Evolutionary conservation across 148 eudicot genomes (phyloP).

Genomic region (Euryodendron excelsum): DNA sequence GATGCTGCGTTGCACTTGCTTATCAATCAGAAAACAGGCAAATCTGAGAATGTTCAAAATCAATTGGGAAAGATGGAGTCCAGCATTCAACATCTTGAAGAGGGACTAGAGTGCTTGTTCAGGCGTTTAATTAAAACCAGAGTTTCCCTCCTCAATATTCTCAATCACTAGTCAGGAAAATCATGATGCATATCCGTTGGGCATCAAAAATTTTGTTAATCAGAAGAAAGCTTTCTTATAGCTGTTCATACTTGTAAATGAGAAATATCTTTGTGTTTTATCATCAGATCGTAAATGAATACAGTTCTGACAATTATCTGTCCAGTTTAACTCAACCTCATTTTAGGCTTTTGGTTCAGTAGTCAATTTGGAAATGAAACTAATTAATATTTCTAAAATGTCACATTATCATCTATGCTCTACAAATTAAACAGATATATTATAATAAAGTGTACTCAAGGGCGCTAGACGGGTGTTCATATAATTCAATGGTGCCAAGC

Average conservation of each 20-base stretch:
- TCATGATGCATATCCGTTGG: too few relatives aligned
- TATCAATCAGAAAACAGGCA: neutral
- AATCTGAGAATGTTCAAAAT: slow-evolving; percentile 10
- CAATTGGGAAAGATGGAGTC: slow-evolving; percentile 11
- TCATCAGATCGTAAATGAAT: too few relatives aligned
- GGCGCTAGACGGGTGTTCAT: neutral
- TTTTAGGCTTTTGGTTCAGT: too few relatives aligned
- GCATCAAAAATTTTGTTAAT: neutral
- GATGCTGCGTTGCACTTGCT: slow-evolving; percentile 12
- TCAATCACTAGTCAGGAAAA: slow-evolving; percentile 14
- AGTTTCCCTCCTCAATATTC: slow-evolving; percentile 31
- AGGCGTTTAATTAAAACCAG: slow-evolving; percentile 31
- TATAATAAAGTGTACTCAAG: neutral
- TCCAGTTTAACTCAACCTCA: too few relatives aligned
- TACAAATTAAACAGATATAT: neutral
- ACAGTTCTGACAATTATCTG: too few relatives aligned
- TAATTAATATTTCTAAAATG: too few relatives aligned
- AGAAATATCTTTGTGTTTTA: neutral
- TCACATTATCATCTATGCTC: neutral
- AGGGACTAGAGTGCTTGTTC: slow-evolving; percentile 23
- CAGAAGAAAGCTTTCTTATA: neutral
- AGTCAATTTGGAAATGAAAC: too few relatives aligned
- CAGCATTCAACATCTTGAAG: slow-evolving; percentile 14
- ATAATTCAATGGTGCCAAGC: neutral
- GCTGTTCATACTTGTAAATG: neutral